Percentiles rank a stretch among this genome's conserved stretches.
Conservation (phyloP, 257 asterid species). For the Vinca minor region DNA sequence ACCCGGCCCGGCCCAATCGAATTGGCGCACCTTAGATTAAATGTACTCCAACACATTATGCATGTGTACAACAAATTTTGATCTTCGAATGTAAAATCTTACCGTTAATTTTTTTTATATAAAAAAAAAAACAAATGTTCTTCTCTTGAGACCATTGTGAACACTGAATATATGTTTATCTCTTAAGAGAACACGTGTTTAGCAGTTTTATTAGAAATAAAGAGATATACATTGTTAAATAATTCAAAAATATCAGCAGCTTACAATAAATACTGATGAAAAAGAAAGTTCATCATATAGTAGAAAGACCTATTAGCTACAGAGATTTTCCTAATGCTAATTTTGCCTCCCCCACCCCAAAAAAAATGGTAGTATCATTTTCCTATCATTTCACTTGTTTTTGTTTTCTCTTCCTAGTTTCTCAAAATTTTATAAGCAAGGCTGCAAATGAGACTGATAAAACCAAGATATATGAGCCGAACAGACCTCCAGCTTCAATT, state of each 20-base stretch:
- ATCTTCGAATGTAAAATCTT: no score
- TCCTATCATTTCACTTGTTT: background rate
- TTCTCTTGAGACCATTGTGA: no score
- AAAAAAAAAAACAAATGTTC: no score
- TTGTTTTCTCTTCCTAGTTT: background rate
- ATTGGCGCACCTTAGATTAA: no score
- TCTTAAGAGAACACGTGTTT: no score
- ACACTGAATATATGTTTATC: no score
- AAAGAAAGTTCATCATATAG: conserved; percentile 12
- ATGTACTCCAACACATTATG: no score
- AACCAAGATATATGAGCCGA: conserved; percentile 24
- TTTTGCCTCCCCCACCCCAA: background rate
- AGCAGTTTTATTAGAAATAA: conserved; percentile 3
- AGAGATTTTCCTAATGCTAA: conserved; percentile 7
- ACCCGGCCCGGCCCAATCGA: no score
- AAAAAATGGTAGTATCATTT: background rate
- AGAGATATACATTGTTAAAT: conserved; percentile 17
- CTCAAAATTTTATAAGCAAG: conserved; percentile 26
- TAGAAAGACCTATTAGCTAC: conserved; percentile 9
- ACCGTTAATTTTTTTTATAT: no score
- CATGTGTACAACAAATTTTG: no score
- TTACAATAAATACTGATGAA: conserved; percentile 11
- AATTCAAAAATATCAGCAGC: conserved; percentile 17
- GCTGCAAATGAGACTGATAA: conserved; percentile 32
- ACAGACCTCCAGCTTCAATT: conserved; percentile 28